Evolutionary conservation across 768 basidiomycete genomes (phyloP).

Genomic region (Trametes coccinea): DNA sequence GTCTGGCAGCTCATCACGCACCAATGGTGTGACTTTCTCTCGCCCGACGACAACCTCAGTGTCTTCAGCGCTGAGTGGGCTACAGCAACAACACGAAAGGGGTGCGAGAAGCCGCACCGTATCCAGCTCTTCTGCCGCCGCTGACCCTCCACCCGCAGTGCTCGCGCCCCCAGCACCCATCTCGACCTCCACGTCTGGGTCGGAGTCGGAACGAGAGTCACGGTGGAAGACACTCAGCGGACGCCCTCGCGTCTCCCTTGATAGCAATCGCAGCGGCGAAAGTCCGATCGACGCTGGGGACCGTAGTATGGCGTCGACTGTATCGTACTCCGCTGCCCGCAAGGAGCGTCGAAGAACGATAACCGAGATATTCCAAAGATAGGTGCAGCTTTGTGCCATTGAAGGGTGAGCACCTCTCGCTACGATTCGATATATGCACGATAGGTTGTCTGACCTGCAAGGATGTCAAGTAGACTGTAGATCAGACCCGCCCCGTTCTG

Average conservation of each 20-base stretch:
- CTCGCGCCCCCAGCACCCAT: constrained; percentile 39
- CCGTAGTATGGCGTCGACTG: constrained; percentile 35
- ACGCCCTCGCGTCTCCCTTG: constrained; percentile 49
- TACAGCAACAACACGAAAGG: constrained; percentile 53
- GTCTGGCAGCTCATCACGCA: constrained; percentile 45
- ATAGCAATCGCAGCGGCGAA: constrained; percentile 40
- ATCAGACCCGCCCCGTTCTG: constrained; percentile 13
- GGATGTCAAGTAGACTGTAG: constrained; percentile 18
- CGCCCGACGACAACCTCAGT: constrained; percentile 58
- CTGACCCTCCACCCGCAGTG: constrained; percentile 24
- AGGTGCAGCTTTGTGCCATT: constrained; percentile 14
- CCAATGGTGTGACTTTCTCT: constrained; percentile 61
- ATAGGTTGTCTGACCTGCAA: background rate
- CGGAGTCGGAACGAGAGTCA: constrained; percentile 47
- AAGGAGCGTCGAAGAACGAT: constrained; percentile 51
- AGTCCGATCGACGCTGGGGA: constrained; percentile 14
- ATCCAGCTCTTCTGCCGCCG: constrained; percentile 34
- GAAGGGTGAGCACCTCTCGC: background rate
- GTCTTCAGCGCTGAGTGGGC: constrained; percentile 47
- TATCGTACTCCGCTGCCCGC: constrained; percentile 34
- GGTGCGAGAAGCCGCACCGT: constrained; percentile 38
- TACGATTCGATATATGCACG: background rate
- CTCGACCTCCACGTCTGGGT: constrained; percentile 40
- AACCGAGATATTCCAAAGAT: constrained; percentile 47
- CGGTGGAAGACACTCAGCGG: constrained; percentile 40